Evolutionary conservation across 176 grass and related monocot genomes (phyloP), one percentile per base, ranked within the genome.

Genomic region (Lolium rigidum): DNA sequence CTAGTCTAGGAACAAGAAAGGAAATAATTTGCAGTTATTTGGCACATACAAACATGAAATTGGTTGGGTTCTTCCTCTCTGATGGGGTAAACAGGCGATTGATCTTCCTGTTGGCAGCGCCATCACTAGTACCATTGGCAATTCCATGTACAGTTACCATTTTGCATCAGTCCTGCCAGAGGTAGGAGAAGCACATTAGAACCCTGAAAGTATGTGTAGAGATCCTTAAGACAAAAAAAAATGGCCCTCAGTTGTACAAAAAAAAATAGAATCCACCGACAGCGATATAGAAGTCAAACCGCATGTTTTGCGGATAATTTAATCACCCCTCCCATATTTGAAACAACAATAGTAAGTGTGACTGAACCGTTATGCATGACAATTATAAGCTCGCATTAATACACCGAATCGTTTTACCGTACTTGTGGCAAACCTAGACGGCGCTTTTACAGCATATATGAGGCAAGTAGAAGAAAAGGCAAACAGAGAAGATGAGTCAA

Each of bases 51-150:
- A 91, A 91, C 52, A 87, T 81, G 56, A 28, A 70, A 68, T 91
- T 84, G 69, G 80, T 22, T 43, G 85, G 85, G 69, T 70, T 87
- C 81, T 91, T 91, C 89, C 81, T 87, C 81, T 84, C 85, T 50
- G 85, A 91, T 46, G 77, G 21, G 41, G 62, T 77, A 44, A 91
- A 91, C 16, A 91, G 41, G 60, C 26, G 69, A 9, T 76, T 54
- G 18, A 82, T 70, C 85, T 71, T 91, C 60, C 76, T 87, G 57
- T 62, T 91, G 3, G 79, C 76, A 70, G 74, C 20, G 78, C 59
- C 75, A 76, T 79, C 89, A 37, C 46, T 16, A 37, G 81, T 69
- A 76, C 63, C 65, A 55, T 13, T 72, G 77, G 71, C 31, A 57
- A 46, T 64, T 24, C 21, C 84, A 86, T 55, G 72, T 56, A 61